phyloP scores from a whole-genome alignment of 495 filamentous ascomycete genomes.

The Neurospora pannonica region DNA sequence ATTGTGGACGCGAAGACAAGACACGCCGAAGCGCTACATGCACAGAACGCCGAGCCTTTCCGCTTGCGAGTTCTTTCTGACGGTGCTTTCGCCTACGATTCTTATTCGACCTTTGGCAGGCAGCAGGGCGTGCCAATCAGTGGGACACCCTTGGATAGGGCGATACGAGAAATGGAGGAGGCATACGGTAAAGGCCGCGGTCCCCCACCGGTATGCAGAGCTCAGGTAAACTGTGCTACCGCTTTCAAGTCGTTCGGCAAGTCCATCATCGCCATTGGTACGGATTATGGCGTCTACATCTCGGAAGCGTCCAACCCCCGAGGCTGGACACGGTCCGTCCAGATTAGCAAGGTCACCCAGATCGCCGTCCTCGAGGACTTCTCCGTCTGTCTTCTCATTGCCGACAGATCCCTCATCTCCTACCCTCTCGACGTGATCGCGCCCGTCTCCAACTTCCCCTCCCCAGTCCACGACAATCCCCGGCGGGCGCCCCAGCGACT shows the following conservation, averaged over 20 bases:
- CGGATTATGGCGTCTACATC: slow-evolving; percentile 87
- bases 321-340: slow-evolving; percentile 78
- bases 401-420: slow-evolving; percentile 84
- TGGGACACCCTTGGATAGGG: slow-evolving; percentile 84
- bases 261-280: slow-evolving; percentile 88
- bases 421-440: slow-evolving; percentile 89
- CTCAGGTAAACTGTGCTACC: slow-evolving; percentile 85
- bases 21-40: slow-evolving; percentile 77
- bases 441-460: slow-evolving; percentile 54
- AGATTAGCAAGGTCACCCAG: slow-evolving; percentile 70
- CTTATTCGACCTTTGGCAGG: slow-evolving; percentile 39
- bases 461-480: slow-evolving; percentile 51
- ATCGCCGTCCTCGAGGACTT: slow-evolving; percentile 94
- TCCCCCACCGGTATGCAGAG: slow-evolving; percentile 68
- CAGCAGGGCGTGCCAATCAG: slow-evolving; percentile 50
- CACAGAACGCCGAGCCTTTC: slow-evolving; percentile 96
- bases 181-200: slow-evolving; percentile 56
- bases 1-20: slow-evolving; percentile 90
- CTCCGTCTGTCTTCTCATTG: slow-evolving; percentile 78
- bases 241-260: slow-evolving; percentile 74
- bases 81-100: slow-evolving; percentile 77
- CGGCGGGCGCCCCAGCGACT: slow-evolving; percentile 83
- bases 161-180: slow-evolving; percentile 79
- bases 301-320: slow-evolving; percentile 77
- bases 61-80: slow-evolving; percentile 86